phyloP scores from a whole-genome alignment of 768 basidiomycete genomes.

The Naematelia aurantialba region DNA sequence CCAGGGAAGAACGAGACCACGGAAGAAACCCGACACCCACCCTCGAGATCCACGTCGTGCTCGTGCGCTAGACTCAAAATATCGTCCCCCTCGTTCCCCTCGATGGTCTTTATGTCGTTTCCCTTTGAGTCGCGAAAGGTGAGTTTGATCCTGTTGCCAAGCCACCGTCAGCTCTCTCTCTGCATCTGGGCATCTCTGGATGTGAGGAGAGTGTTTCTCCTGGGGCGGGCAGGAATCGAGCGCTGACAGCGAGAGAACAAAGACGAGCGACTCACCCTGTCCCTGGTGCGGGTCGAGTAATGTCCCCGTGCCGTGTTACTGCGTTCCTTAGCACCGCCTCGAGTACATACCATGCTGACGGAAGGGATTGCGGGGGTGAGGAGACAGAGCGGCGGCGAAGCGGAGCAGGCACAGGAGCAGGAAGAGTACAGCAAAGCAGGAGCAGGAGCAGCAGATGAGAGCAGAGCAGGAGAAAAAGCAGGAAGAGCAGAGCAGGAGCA shows the following conservation, averaged over 20 bases:
- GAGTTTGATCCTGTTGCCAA: conserved; percentile 69
- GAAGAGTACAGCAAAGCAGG: no score
- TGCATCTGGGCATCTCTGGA: background rate
- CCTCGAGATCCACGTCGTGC: conserved; percentile 92
- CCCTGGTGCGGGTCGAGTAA: conserved; percentile 41
- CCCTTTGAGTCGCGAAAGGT: conserved; percentile 89
- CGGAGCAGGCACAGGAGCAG: no score
- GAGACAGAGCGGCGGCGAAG: no score
- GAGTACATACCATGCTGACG: no score
- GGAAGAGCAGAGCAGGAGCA: no score
- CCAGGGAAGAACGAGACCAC: background rate
- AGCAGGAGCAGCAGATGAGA: no score
- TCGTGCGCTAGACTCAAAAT: conserved; percentile 86
- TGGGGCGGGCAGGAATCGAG: no score
- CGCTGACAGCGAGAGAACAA: no score
- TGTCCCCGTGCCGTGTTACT: conserved; percentile 36
- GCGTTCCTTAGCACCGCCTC: no score
- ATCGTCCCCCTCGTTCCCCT: conserved; percentile 92
- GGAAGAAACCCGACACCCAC: conserved; percentile 53
- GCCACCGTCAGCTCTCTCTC: no score
- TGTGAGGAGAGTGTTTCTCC: background rate
- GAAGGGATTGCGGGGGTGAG: no score
- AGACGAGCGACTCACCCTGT: conserved; percentile 47
- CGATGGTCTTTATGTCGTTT: conserved; percentile 73
- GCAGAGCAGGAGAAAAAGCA: no score